These are phyloP conservation scores for Elsinoe fawcettii DNA, from an alignment of 2,329 filamentous ascomycete species.

Conservation along the genomic window DNA sequence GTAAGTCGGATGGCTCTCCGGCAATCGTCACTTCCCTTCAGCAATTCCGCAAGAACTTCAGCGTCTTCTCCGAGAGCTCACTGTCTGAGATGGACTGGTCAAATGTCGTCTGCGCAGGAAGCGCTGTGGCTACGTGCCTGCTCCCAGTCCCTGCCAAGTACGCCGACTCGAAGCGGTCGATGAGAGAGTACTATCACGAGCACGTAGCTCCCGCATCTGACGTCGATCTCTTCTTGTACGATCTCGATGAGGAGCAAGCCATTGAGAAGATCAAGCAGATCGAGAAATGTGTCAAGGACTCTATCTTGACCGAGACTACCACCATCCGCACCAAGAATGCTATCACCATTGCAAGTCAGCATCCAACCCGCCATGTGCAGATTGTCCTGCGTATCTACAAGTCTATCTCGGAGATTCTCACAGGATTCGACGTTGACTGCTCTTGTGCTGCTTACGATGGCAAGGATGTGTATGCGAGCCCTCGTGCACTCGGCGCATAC, in stretches of 20 bases:
- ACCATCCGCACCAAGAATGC: conserved; percentile 80
- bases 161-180: conserved; percentile 33
- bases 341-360: conserved; percentile 76
- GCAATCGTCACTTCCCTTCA: conserved; percentile 60
- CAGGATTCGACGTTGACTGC: conserved; percentile 82
- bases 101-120: conserved; percentile 75
- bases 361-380: conserved; percentile 76
- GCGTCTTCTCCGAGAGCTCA: conserved; percentile 71
- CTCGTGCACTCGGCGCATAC: conserved; percentile 68
- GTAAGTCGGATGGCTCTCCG: conserved; percentile 54
- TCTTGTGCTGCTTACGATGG: conserved; percentile 76
- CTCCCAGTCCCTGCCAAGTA: conserved; percentile 54
- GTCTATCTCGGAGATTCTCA: conserved; percentile 73
- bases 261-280: conserved; percentile 79
- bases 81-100: conserved; percentile 70
- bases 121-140: conserved; percentile 70
- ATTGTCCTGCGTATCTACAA: conserved; percentile 82
- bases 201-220: conserved; percentile 75
- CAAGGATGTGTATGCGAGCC: conserved; percentile 68
- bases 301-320: conserved; percentile 73
- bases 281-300: conserved; percentile 65
- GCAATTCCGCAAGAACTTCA: conserved; percentile 72
- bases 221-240: conserved; percentile 80
- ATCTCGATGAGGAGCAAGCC: conserved; percentile 66
- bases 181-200: conserved; percentile 65